A percentile compares a stretch with the other conserved stretches of the same genome.
phyloP scores from a whole-genome alignment of 2,329 filamentous ascomycete species.

The Fusarium buharicum region DNA sequence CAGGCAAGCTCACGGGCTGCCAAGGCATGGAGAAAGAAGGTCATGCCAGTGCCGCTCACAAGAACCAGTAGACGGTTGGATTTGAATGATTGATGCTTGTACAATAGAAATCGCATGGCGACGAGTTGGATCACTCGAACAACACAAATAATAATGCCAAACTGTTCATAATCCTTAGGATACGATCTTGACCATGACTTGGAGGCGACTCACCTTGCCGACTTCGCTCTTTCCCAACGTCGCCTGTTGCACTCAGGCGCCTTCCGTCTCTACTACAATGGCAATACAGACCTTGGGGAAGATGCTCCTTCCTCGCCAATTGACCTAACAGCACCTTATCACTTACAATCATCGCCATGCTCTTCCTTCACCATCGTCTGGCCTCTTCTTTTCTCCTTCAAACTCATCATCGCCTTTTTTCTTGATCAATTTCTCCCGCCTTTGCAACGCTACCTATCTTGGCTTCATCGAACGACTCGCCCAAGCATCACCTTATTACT shows the following conservation, averaged over 20 bases:
- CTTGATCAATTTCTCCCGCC: constrained; percentile 10
- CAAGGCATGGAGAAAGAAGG: constrained; percentile 76
- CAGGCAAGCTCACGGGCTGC: constrained; percentile 71
- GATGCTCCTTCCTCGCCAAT: neutral
- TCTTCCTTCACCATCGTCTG: neutral
- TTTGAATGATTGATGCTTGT: neutral
- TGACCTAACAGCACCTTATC: constrained; percentile 5
- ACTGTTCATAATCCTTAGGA: neutral
- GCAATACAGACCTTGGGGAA: neutral
- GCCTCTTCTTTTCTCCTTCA: constrained; percentile 3
- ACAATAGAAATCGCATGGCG: constrained; percentile 20
- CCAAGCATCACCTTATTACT: constrained; percentile 13
- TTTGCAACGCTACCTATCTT: constrained; percentile 23
- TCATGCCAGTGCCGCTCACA: constrained; percentile 58
- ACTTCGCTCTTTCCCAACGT: neutral
- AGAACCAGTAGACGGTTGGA: constrained; percentile 36
- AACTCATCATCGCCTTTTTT: constrained; percentile 23
- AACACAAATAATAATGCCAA: constrained; percentile 7
- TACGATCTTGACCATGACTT: neutral
- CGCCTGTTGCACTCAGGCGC: neutral
- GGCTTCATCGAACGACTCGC: constrained; percentile 7
- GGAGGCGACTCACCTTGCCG: neutral
- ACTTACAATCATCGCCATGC: neutral
- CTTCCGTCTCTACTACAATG: neutral
- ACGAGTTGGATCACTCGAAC: neutral